Evolutionary conservation across 441 rosid species (phyloP), one percentile per base, ranked within the genome.

Genomic region (Rhodomyrtus psidioides): DNA sequence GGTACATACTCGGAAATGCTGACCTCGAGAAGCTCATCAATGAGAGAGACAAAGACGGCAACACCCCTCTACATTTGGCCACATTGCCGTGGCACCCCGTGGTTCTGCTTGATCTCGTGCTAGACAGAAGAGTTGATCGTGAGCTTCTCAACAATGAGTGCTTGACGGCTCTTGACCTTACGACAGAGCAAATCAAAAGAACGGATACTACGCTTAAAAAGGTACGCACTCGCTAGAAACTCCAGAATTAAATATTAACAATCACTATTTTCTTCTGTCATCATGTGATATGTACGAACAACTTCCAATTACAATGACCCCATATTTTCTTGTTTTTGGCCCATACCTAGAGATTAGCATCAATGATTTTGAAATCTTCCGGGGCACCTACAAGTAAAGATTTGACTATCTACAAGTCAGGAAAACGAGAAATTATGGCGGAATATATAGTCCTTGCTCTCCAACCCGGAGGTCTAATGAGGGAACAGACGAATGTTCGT

Each of bases 401-500:
- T 62, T 17, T 30, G 44, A 3, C 24, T 8, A 9, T 62, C 24
- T 0, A 17, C 5, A 62, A 62, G 75, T 17, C 12, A 7, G 34
- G 75, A 28, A 0, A 30, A 2, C 3, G 6, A 62, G 44, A 62
- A 16, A 4, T 0, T 0, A 0, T 62, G 1, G 75, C 44, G 0
- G 42, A 0, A 28, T 60, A 7, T 28, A 0, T 0, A 30, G 13
- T 0, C 23, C 12, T 2, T 0, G 0, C 42, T 62, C 44, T 62
- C 75, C 75, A 1, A 62, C 8, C 3, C 12, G 75, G 24, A 7
- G 42, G 24, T 7, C 0, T 8, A 62, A 8, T 62, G 2, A 62
- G 24, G 75, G 0, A 2, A 16, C 7, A 28, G 0, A 2, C 0
- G 1, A 2, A 30, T 30, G 7, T 6, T 8, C 75, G 0, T 62